Percentiles rank a stretch among this genome's conserved stretches.
phyloP scores from a whole-genome alignment of 345 rosid genomes.

The Limnanthes douglasii region DNA sequence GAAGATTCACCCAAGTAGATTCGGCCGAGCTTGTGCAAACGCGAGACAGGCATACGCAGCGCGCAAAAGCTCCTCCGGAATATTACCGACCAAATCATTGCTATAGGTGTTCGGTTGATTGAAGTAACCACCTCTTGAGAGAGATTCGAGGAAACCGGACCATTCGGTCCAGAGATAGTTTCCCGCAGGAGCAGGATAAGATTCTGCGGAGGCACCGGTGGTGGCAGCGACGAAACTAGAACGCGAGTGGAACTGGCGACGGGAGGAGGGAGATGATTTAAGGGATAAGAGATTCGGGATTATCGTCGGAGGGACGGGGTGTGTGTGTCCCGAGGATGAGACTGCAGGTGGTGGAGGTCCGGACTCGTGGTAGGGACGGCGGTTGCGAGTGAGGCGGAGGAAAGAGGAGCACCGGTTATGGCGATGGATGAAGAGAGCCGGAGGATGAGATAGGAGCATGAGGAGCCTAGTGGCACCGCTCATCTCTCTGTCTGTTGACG shows the following conservation, averaged over 20 bases:
- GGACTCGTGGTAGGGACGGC: constrained; percentile 4
- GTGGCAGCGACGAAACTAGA: constrained; percentile 9
- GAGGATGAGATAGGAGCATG: constrained; percentile 39
- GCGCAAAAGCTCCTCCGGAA: constrained; percentile 35
- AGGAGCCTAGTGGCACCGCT: constrained; percentile 46
- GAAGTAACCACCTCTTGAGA: constrained; percentile 27
- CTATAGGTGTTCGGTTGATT: constrained; percentile 1
- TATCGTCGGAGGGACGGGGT: constrained; percentile 1
- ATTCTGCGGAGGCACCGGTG: constrained; percentile 8
- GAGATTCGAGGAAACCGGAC: constrained; percentile 17
- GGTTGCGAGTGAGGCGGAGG: constrained; percentile 17
- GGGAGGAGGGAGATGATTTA: constrained; percentile 10
- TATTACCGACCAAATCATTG: constrained; percentile 18
- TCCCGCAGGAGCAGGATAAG: constrained; percentile 1
- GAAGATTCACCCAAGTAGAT: constrained; percentile 11
- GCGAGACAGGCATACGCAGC: constrained; percentile 52
- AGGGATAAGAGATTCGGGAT: constrained; percentile 8
- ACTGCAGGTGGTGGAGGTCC: constrained; percentile 5
- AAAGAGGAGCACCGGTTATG: constrained; percentile 12
- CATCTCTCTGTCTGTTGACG: constrained; percentile 18
- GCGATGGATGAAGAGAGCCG: constrained; percentile 19
- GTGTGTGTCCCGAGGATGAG: constrained; percentile 3
- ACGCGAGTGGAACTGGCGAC: constrained; percentile 14
- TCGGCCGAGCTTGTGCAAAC: constrained; percentile 45
- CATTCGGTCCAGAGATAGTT: constrained; percentile 30